Evolutionary conservation across 371 early-diverging fungal genomes (phyloP).

Genomic region (Mortierella sp.): DNA sequence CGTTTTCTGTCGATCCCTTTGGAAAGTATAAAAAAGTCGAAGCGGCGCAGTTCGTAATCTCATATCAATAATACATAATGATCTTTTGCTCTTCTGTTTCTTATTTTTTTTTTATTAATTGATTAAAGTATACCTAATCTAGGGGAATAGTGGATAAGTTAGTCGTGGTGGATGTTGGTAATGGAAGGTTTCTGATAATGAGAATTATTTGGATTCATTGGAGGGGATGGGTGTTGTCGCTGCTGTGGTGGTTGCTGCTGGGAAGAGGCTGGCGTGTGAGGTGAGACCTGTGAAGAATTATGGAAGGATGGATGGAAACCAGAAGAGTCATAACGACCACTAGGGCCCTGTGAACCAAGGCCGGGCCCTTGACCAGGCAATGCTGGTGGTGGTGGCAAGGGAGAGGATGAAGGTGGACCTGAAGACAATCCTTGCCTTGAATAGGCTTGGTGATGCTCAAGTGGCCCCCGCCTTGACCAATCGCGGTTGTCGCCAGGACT

Average conservation of each 20-base stretch:
- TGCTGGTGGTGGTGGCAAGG: neutral
- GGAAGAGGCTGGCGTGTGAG: conserved; percentile 1
- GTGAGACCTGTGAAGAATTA: conserved; percentile 20
- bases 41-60: no score
- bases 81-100: no score
- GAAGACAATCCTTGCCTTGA: conserved; percentile 21
- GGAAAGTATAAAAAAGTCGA: no score
- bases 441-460: conserved; percentile 20
- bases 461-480: conserved; percentile 26
- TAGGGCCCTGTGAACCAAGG: conserved; percentile 13
- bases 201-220: conserved; percentile 19
- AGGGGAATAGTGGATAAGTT: neutral
- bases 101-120: neutral
- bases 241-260: conserved; percentile 21
- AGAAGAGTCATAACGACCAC: conserved; percentile 28
- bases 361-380: conserved; percentile 12
- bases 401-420: conserved; percentile 1
- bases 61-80: no score
- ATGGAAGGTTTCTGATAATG: conserved; percentile 19
- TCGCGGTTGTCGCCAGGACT: conserved; percentile 34
- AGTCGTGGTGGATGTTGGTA: conserved; percentile 16
- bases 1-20: no score
- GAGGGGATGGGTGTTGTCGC: conserved; percentile 31
- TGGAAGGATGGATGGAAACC: conserved; percentile 36
- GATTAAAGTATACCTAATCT: conserved; percentile 5